Base-by-base conservation (phyloP, 805 yeast genomes). In the Schizosaccharomyces osmophilus region DNA sequence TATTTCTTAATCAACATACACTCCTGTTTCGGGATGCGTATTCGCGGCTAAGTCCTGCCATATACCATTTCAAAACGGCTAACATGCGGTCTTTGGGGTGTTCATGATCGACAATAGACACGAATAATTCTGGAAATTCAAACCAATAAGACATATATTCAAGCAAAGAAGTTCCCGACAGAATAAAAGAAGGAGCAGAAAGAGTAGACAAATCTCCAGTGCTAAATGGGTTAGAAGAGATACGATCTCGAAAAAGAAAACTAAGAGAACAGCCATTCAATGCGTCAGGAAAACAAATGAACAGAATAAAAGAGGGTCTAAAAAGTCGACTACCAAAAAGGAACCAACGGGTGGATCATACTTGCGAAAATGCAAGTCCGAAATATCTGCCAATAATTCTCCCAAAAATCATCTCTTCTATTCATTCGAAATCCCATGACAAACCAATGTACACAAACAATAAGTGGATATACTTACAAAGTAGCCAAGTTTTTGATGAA, bases 111-210 rank as follows among this genome's bases (percentile, higher is more conserved):
- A 74, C 72, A 42, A 97, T 89, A 42, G 80, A 89, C 61, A 87
- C 73, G 62, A 93, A 79, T 64, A 88, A 76, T 64, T 86, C 90
- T 22, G 89, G 88, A 69, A 86, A 90, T 70, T 89, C 95, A 59
- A 87, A 65, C 67, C 98, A 90, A 74, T 87, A 93, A 71, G 86
- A 90, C 29, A 96, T 85, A 73, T 86, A 90, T 74, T 90, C 98
- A 41, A 81, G 81, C 67, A 87, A 77, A 2, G 97, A 89, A 5
- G 85, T 83, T 22, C 96, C 87, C 3, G 95, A 87, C 65, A 90
- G 76, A 66, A 90, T 93, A 74, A 90, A 90, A 11, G 98, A 97
- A 24, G 98, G 98, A 3, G 98, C 98, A 65, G 98, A 88, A 69
- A 93, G 75, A 3, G 95, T 81, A 19, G 96, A 87, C 64, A 90